Percentiles rank a stretch among this genome's conserved stretches.
phyloP scores from a whole-genome alignment of 78 protist species.

The Dictyostelium firmibasis region DNA sequence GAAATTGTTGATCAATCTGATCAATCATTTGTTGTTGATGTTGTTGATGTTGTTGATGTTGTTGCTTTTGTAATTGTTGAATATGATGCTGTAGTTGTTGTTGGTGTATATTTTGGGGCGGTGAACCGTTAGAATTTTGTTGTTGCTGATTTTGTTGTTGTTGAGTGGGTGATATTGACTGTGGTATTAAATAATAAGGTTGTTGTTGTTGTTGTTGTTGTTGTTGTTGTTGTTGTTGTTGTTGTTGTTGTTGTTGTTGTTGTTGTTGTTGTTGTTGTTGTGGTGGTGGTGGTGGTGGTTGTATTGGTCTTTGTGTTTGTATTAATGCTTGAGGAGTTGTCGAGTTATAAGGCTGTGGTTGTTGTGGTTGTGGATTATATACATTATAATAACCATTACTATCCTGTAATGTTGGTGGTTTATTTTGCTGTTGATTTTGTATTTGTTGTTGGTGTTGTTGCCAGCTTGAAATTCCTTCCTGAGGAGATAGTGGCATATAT shows the following conservation, averaged over 20 bases:
- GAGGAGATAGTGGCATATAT: not conserved
- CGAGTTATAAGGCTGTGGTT: not conserved
- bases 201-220: not conserved
- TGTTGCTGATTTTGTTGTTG: not conserved
- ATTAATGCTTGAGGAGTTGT: not conserved
- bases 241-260: not conserved
- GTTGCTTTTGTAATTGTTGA: not conserved
- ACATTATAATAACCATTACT: constrained; percentile 1
- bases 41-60: not conserved
- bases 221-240: not conserved
- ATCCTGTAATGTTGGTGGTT: not conserved
- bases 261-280: not conserved
- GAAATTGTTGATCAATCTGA: too few species aligned
- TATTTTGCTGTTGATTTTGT: not conserved
- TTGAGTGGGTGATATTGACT: not conserved
- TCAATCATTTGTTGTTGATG: not conserved
- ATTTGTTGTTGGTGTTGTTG: not conserved
- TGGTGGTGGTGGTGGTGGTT: not conserved
- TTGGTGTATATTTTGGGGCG: not conserved
- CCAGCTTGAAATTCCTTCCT: not conserved
- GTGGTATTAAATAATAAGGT: not conserved
- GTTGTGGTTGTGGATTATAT: not conserved
- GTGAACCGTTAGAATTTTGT: not conserved
- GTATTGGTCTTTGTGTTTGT: not conserved
- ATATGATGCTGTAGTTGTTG: not conserved